Evolutionary conservation across 2,329 filamentous ascomycete genomes (phyloP), one percentile per base, ranked within the genome.

Genomic region (Magnaporthiopsis rhizophila): DNA sequence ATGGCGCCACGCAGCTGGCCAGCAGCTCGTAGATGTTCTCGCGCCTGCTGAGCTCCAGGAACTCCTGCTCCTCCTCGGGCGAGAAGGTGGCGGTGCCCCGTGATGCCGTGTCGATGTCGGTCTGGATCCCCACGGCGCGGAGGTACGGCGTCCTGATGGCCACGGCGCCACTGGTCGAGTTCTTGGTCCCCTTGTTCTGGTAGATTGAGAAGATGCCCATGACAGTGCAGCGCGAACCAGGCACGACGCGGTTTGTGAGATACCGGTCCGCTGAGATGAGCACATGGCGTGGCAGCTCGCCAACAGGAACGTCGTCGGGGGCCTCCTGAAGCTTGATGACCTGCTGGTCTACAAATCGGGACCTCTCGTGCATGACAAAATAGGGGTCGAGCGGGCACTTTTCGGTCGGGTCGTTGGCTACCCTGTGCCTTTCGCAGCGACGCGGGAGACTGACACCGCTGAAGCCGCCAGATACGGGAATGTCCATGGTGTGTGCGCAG

Each of bases 191-290:
- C 76, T 98, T 98, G 70, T 89, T 90, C 75, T 97, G 92, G 76
- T 97, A 99, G 72, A 98, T 98, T 36, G 94, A 97, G 79, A 97
- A 99, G 45, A 99, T 92, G 26, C 95, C 95, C 86, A 95, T 98
- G 24, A 99, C 84, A 3, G 92, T 96, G 75, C 95, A 99, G 74
- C 94, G 85, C 62, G 94, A 96, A 36, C 95, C 95, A 7, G 95
- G 95, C 3, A 99, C 93, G 3, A 99, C 95, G 62, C 92, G 87
- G 74, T 99, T 99, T 13, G 94, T 95, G 60, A 99, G 81, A 73
- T 98, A 97, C 63, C 95, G 86, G 73, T 99, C 95, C n/a, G 95
- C 95, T 0, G 93, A 96, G 66, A 99, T 91, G 67, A 98, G 85
- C 59, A 99, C 96, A 71, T 99, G 95, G 58, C 95, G 85, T 3